phyloP scores from a whole-genome alignment of 768 basidiomycete species.

The Suillus americanus region DNA sequence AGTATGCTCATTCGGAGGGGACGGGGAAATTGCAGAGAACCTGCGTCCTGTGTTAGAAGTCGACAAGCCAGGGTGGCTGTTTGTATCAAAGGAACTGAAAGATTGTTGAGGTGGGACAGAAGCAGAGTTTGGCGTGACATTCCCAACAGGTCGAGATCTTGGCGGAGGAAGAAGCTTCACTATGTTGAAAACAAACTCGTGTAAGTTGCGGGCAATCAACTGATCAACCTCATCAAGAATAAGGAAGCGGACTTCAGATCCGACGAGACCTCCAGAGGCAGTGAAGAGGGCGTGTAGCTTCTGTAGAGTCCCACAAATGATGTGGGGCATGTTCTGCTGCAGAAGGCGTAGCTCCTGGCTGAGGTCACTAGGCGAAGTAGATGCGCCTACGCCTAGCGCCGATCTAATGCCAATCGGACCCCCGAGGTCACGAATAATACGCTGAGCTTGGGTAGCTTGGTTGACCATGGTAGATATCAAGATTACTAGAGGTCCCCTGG shows the following conservation, averaged over 20 bases:
- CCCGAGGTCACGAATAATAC: conserved; percentile 93
- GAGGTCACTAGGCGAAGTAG: conserved; percentile 58
- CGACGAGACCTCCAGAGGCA: conserved; percentile 69
- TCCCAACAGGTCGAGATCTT: conserved; percentile 56
- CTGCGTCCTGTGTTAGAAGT: conserved; percentile 49
- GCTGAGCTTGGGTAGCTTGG: conserved; percentile 95
- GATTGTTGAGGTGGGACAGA: conserved; percentile 36
- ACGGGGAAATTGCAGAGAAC: conserved; percentile 53
- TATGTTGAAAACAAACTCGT: conserved; percentile 92
- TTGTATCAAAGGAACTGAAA: conserved; percentile 49
- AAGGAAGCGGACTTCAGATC: conserved; percentile 87
- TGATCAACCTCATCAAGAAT: conserved; percentile 98
- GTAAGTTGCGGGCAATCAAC: conserved; percentile 93
- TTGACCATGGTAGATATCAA: conserved; percentile 98
- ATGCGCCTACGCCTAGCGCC: conserved; percentile 82
- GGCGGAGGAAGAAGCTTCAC: conserved; percentile 92
- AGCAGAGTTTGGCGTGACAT: conserved; percentile 33
- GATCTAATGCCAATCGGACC: conserved; percentile 90
- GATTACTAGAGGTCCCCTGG: conserved; percentile 79
- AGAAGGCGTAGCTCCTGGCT: conserved; percentile 79
- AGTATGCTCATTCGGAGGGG: conserved; percentile 43
- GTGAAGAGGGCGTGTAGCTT: conserved; percentile 93
- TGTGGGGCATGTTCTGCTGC: conserved; percentile 90
- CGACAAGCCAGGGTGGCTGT: conserved; percentile 31
- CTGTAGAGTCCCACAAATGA: conserved; percentile 96